These are phyloP conservation scores for Sporothrix euskadiensis DNA, from an alignment of 2,329 filamentous ascomycete genomes.

Conservation along the genomic window DNA sequence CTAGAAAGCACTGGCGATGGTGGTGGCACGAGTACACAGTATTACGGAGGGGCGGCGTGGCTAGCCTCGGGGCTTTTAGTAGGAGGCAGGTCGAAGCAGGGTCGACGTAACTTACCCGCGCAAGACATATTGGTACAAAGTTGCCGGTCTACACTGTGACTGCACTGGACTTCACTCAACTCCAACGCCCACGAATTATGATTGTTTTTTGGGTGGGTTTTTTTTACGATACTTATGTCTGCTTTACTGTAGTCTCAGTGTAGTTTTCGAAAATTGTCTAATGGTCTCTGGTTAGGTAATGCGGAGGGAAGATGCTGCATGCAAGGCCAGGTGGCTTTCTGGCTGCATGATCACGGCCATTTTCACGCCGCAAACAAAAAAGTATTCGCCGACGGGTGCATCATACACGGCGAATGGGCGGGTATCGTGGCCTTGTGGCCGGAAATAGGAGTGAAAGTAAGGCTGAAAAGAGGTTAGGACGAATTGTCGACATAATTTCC, in stretches of 20 bases:
- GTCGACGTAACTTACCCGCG: background rate
- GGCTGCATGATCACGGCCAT: background rate
- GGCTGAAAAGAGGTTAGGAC: background rate
- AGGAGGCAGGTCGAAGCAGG: background rate
- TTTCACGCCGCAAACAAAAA: background rate
- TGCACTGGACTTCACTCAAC: background rate
- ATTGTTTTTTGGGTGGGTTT: background rate
- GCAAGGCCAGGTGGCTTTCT: background rate
- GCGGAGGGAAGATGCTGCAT: background rate
- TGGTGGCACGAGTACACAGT: background rate
- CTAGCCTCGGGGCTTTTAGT: conserved; percentile 1
- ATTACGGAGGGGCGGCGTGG: background rate
- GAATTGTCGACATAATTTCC: background rate
- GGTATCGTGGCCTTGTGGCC: background rate
- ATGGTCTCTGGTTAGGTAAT: background rate
- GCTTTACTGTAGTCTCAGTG: background rate
- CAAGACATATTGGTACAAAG: background rate
- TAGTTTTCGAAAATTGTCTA: background rate
- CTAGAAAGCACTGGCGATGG: background rate
- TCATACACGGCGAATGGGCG: background rate
- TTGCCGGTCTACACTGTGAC: background rate
- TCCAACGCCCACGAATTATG: background rate
- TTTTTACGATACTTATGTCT: background rate
- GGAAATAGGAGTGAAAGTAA: background rate
- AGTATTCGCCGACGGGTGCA: conserved; percentile 11